phyloP scores from a whole-genome alignment of 306 rosid species.

The Sphenostylis stenocarpa region DNA sequence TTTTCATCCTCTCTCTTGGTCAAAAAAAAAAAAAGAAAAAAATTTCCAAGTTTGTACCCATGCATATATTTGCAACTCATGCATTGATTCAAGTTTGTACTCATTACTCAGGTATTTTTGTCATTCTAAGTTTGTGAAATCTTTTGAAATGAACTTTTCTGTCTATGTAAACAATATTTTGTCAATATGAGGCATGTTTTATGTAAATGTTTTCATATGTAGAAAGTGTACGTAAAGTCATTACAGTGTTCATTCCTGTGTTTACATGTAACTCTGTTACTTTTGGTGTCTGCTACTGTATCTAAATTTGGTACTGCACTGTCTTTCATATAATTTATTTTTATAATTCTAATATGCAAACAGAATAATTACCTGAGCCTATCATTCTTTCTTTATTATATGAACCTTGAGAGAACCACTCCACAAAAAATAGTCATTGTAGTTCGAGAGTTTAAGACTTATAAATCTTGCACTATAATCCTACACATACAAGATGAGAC shows the following conservation, averaged over 20 bases:
- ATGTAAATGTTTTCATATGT: background rate
- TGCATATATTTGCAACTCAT: background rate
- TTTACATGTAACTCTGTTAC: background rate
- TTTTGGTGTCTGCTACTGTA: background rate
- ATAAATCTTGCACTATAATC: background rate
- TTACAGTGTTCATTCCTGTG: background rate
- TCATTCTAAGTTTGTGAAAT: background rate
- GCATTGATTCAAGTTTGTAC: background rate
- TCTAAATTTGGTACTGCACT: background rate
- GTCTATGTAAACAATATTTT: background rate
- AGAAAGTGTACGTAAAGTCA: background rate
- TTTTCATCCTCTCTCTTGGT: background rate
- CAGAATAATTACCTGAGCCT: constrained; percentile 15
- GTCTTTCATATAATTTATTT: background rate
- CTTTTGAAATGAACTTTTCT: constrained; percentile 14
- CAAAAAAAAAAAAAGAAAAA: background rate
- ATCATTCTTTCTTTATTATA: constrained; percentile 7
- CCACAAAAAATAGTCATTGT: background rate
- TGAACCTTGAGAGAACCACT: background rate
- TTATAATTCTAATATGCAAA: background rate
- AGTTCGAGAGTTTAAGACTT: background rate
- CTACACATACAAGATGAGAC: background rate
- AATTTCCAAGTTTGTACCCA: no score
- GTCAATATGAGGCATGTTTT: background rate
- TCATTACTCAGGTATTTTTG: background rate